Percentiles rank a stretch among this genome's conserved stretches.
Conservation (phyloP, 2,329 filamentous ascomycete genomes). For the Aspergillus carbonarius region DNA sequence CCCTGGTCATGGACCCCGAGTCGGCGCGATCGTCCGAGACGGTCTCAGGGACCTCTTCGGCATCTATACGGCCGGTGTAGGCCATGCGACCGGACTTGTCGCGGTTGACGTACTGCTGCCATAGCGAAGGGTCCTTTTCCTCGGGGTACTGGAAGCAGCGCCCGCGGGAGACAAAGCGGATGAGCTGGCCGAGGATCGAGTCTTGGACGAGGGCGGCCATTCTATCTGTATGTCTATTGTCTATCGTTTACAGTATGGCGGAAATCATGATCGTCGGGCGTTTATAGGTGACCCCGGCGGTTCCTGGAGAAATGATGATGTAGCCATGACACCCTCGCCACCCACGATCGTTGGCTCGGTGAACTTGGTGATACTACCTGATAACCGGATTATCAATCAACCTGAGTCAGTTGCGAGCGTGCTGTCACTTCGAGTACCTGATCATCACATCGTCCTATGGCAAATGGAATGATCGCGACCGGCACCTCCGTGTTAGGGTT, state of each 20-base stretch:
- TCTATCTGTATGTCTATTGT: background rate
- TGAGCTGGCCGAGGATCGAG: conserved; percentile 40
- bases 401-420: background rate
- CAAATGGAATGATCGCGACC: background rate
- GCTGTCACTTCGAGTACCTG: background rate
- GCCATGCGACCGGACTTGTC: conserved; percentile 53
- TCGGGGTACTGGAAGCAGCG: conserved; percentile 42
- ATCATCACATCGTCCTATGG: background rate
- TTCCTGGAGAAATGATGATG: background rate
- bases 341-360: background rate
- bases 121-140: conserved; percentile 52
- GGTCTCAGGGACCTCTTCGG: conserved; percentile 35
- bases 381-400: background rate
- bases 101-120: conserved; percentile 50
- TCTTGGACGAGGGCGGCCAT: conserved; percentile 44
- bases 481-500: no score
- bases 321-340: background rate
- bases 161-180: conserved; percentile 41
- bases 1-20: conserved; percentile 11
- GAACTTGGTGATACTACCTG: background rate
- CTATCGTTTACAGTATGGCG: background rate
- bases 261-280: background rate
- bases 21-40: conserved; percentile 25
- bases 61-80: conserved; percentile 35
- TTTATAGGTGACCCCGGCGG: background rate